Evolutionary conservation across 495 filamentous ascomycete species (phyloP).

Genomic region (Aspergillus cristatus): DNA sequence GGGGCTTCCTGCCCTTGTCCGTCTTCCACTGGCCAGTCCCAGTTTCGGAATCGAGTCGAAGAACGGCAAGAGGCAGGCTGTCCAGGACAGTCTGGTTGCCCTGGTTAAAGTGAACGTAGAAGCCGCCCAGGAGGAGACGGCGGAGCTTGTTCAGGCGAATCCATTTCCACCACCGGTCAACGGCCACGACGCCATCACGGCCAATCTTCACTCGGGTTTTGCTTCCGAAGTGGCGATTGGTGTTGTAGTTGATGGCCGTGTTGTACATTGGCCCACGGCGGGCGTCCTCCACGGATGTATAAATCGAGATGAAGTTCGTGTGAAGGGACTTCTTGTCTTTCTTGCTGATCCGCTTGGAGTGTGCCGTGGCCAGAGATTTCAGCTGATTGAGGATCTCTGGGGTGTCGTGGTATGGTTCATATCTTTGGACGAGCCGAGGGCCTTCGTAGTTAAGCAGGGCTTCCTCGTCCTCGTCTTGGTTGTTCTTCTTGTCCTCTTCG

Average conservation of each 20-base stretch:
- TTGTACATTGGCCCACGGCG: constrained; percentile 61
- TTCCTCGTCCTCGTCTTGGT: constrained; percentile 43
- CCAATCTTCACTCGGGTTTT: constrained; percentile 69
- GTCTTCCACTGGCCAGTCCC: constrained; percentile 22
- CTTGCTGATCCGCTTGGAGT: constrained; percentile 65
- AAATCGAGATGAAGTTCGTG: constrained; percentile 69
- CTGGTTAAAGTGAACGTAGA: constrained; percentile 74
- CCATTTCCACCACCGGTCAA: constrained; percentile 89
- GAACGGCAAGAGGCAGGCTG: constrained; percentile 52
- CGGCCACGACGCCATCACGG: constrained; percentile 59
- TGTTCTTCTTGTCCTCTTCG: constrained; percentile 40
- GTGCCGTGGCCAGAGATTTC: constrained; percentile 46
- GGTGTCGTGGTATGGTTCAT: constrained; percentile 48
- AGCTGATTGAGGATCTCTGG: constrained; percentile 44
- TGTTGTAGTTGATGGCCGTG: constrained; percentile 63
- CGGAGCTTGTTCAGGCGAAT: constrained; percentile 66
- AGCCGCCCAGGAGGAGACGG: constrained; percentile 70
- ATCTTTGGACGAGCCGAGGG: constrained; percentile 54
- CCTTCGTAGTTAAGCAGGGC: constrained; percentile 27
- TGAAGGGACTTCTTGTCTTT: constrained; percentile 71
- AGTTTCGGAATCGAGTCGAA: constrained; percentile 5
- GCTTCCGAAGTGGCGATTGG: constrained; percentile 64
- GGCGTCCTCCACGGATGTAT: constrained; percentile 74
- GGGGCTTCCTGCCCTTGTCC: constrained; percentile 26
- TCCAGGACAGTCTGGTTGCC: constrained; percentile 73